phyloP scores from a whole-genome alignment of 441 rosid genomes.

The Populus tomentosa region DNA sequence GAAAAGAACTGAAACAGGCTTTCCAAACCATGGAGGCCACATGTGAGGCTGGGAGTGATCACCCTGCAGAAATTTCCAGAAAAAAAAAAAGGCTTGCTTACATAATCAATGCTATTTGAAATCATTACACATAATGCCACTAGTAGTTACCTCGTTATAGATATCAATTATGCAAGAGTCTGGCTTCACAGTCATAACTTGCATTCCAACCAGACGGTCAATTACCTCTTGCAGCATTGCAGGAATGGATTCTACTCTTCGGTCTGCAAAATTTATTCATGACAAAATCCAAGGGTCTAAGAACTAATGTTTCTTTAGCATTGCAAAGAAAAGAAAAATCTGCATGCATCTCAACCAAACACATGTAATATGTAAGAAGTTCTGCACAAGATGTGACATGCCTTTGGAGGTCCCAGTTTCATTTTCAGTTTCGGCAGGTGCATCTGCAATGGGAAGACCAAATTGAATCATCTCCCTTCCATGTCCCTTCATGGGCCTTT shows the following conservation, averaged over 20 bases:
- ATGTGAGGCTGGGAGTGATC: slow-evolving; percentile 86
- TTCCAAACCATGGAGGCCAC: slow-evolving; percentile 76
- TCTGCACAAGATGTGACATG: slow-evolving; percentile 25
- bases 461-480: slow-evolving; percentile 95
- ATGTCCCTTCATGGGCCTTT: slow-evolving; percentile 83
- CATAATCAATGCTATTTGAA: neutral
- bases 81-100: slow-evolving; percentile 9
- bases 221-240: slow-evolving; percentile 69
- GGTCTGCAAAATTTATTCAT: slow-evolving; percentile 38
- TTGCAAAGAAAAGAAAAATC: neutral
- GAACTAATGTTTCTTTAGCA: neutral
- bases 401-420: slow-evolving; percentile 50
- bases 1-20: slow-evolving; percentile 59
- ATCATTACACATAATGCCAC: slow-evolving; percentile 3
- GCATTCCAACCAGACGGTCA: slow-evolving; percentile 53
- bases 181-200: slow-evolving; percentile 62
- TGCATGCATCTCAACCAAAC: neutral
- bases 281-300: slow-evolving; percentile 1
- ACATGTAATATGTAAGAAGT: neutral
- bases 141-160: slow-evolving; percentile 60
- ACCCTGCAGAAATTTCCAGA: slow-evolving; percentile 50
- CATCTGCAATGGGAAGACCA: slow-evolving; percentile 76
- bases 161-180: slow-evolving; percentile 81
- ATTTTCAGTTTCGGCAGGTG: slow-evolving; percentile 63
- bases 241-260: slow-evolving; percentile 69